phyloP scores from a whole-genome alignment of 2,329 filamentous ascomycete species.

The Cordyceps farinosa region DNA sequence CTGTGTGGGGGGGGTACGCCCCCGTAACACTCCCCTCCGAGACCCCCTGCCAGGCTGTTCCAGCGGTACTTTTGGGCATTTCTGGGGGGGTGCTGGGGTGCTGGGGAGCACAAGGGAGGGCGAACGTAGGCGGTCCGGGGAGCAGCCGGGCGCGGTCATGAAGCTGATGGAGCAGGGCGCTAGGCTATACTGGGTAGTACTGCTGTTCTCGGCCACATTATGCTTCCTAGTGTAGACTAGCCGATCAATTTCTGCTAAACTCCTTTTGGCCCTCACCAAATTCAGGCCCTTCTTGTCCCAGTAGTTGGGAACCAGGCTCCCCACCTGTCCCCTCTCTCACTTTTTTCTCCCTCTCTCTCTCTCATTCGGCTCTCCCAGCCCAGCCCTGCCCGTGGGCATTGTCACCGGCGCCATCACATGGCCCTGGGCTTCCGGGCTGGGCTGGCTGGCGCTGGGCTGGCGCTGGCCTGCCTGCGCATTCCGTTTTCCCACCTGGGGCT shows the following conservation, averaged over 20 bases:
- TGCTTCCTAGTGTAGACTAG: neutral
- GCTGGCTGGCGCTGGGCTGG: neutral
- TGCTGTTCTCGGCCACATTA: neutral
- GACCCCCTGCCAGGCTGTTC: neutral
- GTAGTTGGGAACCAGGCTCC: neutral
- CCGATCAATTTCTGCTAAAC: neutral
- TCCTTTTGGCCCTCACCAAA: neutral
- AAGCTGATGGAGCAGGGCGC: neutral
- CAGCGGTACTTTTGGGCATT: slow-evolving; percentile 11
- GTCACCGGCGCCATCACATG: slow-evolving; percentile 19
- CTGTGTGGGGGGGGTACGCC: neutral
- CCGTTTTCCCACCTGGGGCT: slow-evolving; percentile 4
- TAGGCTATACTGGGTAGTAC: neutral
- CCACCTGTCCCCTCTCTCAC: slow-evolving; percentile 19
- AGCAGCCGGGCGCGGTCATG: slow-evolving; percentile 12
- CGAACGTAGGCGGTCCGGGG: slow-evolving; percentile 4
- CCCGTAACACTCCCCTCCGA: neutral
- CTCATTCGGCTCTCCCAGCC: slow-evolving; percentile 15
- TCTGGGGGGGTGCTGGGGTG: neutral
- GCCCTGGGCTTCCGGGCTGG: neutral
- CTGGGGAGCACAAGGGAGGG: slow-evolving; percentile 7
- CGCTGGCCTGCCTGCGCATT: neutral
- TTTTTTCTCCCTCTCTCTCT: slow-evolving; percentile 21
- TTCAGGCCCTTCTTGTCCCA: neutral
- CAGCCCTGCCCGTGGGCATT: slow-evolving; percentile 19